A percentile compares a stretch with the other conserved stretches of the same genome.
Evolutionary conservation across 1,284 basidiomycete species (phyloP).

Genomic region (Trichosporon coremiiforme): DNA sequence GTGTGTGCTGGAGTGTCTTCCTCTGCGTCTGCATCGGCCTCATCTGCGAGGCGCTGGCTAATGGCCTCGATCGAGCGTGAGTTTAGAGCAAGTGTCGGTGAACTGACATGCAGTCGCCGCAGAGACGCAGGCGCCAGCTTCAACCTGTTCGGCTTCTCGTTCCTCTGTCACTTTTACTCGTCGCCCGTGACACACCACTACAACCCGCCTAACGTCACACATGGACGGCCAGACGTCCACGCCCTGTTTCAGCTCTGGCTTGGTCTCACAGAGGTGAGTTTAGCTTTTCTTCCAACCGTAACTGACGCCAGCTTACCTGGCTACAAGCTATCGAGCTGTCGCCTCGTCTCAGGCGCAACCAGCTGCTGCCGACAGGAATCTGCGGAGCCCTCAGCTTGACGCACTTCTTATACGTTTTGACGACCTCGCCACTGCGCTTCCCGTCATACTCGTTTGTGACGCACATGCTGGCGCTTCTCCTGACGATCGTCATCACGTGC

Average conservation of each 20-base stretch:
- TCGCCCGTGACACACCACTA: slow-evolving; percentile 53
- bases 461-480: slow-evolving; percentile 50
- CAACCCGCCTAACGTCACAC: slow-evolving; percentile 33
- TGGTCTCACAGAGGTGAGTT: slow-evolving; percentile 48
- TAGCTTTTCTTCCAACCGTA: neutral
- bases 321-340: slow-evolving; percentile 51
- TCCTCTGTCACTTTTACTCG: slow-evolving; percentile 54
- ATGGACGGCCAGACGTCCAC: slow-evolving; percentile 51
- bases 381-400: slow-evolving; percentile 49
- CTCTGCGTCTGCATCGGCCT: slow-evolving; percentile 49
- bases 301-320: slow-evolving; percentile 46
- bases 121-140: slow-evolving; percentile 50
- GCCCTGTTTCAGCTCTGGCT: slow-evolving; percentile 54
- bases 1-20: slow-evolving; percentile 54
- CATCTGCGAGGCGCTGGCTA: slow-evolving; percentile 45
- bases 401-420: slow-evolving; percentile 50
- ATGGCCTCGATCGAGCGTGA: slow-evolving; percentile 49
- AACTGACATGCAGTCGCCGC: slow-evolving; percentile 35
- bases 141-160: slow-evolving; percentile 54
- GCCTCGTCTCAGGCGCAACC: slow-evolving; percentile 36
- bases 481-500: slow-evolving; percentile 47
- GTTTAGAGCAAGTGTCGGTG: neutral
- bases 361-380: slow-evolving; percentile 51
- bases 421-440: slow-evolving; percentile 46
- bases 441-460: slow-evolving; percentile 55